Evolutionary conservation across 257 asterid genomes (phyloP), one percentile per base, ranked within the genome.

Genomic region (Fraxinus quadrangulata): DNA sequence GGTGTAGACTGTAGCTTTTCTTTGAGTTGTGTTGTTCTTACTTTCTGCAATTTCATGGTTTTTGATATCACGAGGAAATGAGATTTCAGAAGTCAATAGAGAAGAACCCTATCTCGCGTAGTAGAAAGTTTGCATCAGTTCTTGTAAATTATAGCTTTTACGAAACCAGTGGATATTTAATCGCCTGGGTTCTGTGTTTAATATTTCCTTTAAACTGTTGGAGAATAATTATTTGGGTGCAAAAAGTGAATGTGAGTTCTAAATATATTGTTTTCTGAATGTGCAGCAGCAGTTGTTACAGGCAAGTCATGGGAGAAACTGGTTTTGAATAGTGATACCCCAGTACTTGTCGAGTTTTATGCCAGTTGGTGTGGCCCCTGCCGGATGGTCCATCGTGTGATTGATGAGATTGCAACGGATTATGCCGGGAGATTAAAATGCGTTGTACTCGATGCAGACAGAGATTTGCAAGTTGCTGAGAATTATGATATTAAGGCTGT

Each of bases 341-440:
- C 97, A 7, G 99, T 92, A 36, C 96, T 93, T 3, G 97, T 95
- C 13, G 97, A 91, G 75, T 93, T 95, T 75, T 88, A 89, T 21
- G 88, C 98, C 33, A 89, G 92, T 77, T 95, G 99, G 98, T 94
- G 97, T 78, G 99, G 98, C 28, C 99, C 98, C 21, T 94, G 98
- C 84, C 87, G 86, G 76, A 92, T 94, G 97, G 98, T 92, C 77
- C 99, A 94, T 67, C 90, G 97, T 71, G 93, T 91, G 24, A 90
- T 94, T 3, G 96, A 91, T 51, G 99, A 95, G 85, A 91, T 95
- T 76, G 91, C 98, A 66, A 74, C 65, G 0, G 96, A 93, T 24
- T 95, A 93, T 84, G 82, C 93, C 0, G 98, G 96, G 75, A 88
- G 85, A 81, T 51, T 95, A n/a, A 91, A 90, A 74, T 93, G 94